phyloP scores from a whole-genome alignment of 2,329 filamentous ascomycete species.

The Fusarium fracticaudum region DNA sequence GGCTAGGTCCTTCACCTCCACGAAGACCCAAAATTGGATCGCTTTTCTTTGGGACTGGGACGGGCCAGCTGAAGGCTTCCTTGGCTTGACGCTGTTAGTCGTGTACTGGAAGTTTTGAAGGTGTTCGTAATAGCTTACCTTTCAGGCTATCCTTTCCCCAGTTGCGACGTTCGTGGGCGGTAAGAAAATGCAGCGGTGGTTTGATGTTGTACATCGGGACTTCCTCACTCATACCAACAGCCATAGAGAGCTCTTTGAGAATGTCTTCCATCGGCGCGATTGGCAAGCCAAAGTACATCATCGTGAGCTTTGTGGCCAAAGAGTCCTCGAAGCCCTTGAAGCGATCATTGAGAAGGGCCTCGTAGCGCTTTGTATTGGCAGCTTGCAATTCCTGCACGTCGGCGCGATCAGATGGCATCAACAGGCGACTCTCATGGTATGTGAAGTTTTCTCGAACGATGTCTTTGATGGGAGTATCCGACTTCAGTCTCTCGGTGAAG shows the following conservation, averaged over 20 bases:
- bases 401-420: slow-evolving; percentile 42
- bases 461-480: slow-evolving; percentile 37
- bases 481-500: slow-evolving; percentile 44
- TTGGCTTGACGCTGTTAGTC: slow-evolving; percentile 21
- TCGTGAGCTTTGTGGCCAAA: slow-evolving; percentile 54
- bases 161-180: slow-evolving; percentile 44
- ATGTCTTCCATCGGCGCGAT: slow-evolving; percentile 49
- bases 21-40: slow-evolving; percentile 21
- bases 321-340: slow-evolving; percentile 44
- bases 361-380: slow-evolving; percentile 44
- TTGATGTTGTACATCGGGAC: slow-evolving; percentile 24
- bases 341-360: slow-evolving; percentile 42
- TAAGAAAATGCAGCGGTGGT: slow-evolving; percentile 48
- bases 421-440: slow-evolving; percentile 45
- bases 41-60: neutral
- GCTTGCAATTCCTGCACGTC: slow-evolving; percentile 47
- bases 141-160: slow-evolving; percentile 41
- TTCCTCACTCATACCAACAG: slow-evolving; percentile 19
- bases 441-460: slow-evolving; percentile 50
- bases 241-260: slow-evolving; percentile 40
- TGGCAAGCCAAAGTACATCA: slow-evolving; percentile 59
- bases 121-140: slow-evolving; percentile 15
- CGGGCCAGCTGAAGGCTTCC: slow-evolving; percentile 4
- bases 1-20: slow-evolving; percentile 11
- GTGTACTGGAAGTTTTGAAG: accelerated